phyloP scores from a whole-genome alignment of 2,329 filamentous ascomycete genomes.

The Fusarium stilboides region DNA sequence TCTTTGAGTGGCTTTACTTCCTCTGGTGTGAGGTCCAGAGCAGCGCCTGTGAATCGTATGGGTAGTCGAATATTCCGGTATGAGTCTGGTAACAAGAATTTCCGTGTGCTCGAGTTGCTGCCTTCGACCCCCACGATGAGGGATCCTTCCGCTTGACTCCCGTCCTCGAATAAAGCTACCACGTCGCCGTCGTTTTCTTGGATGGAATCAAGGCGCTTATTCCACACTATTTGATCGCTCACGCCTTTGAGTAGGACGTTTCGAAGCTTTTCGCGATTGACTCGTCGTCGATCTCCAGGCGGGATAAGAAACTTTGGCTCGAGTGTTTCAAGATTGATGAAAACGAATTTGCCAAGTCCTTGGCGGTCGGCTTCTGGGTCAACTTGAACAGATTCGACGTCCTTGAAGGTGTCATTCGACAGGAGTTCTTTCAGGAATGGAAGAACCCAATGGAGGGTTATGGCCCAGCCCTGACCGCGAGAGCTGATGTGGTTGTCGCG shows the following conservation, averaged over 20 bases:
- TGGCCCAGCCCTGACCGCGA: constrained; percentile 19
- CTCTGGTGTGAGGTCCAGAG: constrained; percentile 18
- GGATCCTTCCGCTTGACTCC: not conserved
- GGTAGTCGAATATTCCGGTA: constrained; percentile 15
- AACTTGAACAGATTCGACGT: constrained; percentile 12
- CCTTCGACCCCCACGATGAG: constrained; percentile 18
- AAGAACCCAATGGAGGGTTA: constrained; percentile 23
- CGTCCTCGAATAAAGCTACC: not conserved
- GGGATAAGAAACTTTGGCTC: constrained; percentile 19
- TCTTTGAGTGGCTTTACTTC: constrained; percentile 16
- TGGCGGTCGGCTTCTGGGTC: constrained; percentile 17
- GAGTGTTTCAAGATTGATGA: constrained; percentile 10
- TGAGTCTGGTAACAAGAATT: constrained; percentile 1
- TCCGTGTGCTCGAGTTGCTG: constrained; percentile 16
- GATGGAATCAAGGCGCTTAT: constrained; percentile 13
- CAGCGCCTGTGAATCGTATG: not conserved
- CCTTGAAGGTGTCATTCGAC: not conserved
- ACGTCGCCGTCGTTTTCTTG: not conserved
- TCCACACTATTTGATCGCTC: not conserved
- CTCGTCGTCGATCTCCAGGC: constrained; percentile 9
- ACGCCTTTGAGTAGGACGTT: constrained; percentile 7
- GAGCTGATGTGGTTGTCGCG: constrained; percentile 9
- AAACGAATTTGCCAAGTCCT: constrained; percentile 18
- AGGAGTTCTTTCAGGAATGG: constrained; percentile 4
- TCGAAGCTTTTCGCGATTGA: constrained; percentile 19